A percentile compares a stretch with the other conserved stretches of the same genome.
phyloP scores from a whole-genome alignment of 2,329 filamentous ascomycete species.

The Monosporascus cannonballus region DNA sequence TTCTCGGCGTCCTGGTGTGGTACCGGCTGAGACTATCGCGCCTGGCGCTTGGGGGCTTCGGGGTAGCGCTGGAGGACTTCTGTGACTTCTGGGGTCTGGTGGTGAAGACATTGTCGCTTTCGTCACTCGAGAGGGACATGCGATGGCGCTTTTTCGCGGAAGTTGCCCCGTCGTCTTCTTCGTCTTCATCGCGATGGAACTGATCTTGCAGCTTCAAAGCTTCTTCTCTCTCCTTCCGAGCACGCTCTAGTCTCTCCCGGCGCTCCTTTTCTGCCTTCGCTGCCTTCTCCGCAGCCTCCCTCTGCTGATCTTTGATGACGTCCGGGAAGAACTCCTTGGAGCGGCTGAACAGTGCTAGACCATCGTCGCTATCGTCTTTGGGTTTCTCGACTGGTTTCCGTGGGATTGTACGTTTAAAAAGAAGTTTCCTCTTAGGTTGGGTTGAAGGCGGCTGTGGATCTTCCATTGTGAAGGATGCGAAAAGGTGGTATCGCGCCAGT shows the following conservation, averaged over 20 bases:
- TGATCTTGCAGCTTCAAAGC: background rate
- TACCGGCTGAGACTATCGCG: slow-evolving; percentile 3
- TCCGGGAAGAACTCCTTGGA: slow-evolving; percentile 43
- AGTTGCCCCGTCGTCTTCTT: slow-evolving; percentile 5
- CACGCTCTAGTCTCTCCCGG: slow-evolving; percentile 13
- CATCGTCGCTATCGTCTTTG: slow-evolving; percentile 29
- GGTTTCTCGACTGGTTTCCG: slow-evolving; percentile 25
- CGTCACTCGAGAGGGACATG: slow-evolving; percentile 8
- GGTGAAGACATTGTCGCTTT: slow-evolving; percentile 10
- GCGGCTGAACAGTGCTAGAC: slow-evolving; percentile 43
- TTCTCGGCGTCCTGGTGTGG: slow-evolving; percentile 1
- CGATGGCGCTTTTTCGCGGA: slow-evolving; percentile 17
- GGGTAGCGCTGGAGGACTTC: slow-evolving; percentile 9
- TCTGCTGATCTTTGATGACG: slow-evolving; percentile 34
- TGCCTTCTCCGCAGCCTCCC: slow-evolving; percentile 16
- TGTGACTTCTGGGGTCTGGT: slow-evolving; percentile 10
- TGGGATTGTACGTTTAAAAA: slow-evolving; percentile 44
- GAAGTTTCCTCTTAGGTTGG: slow-evolving; percentile 33
- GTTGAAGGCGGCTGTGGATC: slow-evolving; percentile 20
- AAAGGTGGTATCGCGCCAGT: too few relatives aligned
- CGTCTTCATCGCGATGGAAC: slow-evolving; percentile 2
- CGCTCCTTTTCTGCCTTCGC: slow-evolving; percentile 19
- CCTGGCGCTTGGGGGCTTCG: slow-evolving; percentile 7
- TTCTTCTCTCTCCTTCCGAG: slow-evolving; percentile 5
- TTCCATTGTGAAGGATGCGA: slow-evolving; percentile 22